Evolutionary conservation across 306 rosid genomes (phyloP), one percentile per base, ranked within the genome.

Genomic region (Cotoneaster glaucophyllus): DNA sequence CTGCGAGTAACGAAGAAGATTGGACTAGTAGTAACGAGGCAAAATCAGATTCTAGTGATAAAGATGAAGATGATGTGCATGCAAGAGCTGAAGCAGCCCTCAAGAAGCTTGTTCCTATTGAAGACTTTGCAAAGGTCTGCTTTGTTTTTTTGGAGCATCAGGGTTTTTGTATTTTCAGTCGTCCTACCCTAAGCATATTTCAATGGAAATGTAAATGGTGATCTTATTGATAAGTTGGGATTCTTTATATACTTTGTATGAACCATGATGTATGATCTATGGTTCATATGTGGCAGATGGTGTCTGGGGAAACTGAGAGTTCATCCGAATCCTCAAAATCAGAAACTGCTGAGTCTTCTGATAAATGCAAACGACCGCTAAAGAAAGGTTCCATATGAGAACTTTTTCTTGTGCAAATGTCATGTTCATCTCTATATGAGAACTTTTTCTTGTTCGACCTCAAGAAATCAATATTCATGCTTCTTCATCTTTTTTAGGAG

Each of bases 31-130:
- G 91, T 79, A 82, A 85, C 8, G 97, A 91, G 82, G 87, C 84
- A 18, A 91, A 81, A 85, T 83, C 96, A 66, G 94, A 94, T 81
- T 76, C 81, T 68, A 94, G 89, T 76, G 97, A 95, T 76, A 86
- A 77, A 72, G 98, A 95, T n/a, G 98, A 89, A 59, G 81, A 22
- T 83, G 89, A 91, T 72, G 84, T 79, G n/a, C 67, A 86, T 54
- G 88, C 89, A 71, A 73, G 84, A 64, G 92, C 98, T 73, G 92
- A 87, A 83, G 98, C 89, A 64, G 97, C 97, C 79, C 87, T 94
- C 44, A 85, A 81, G 84, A 91, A 90, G 85, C 90, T 91, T 77
- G 85, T 86, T 81, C 97, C 98, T 81, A 59, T 84, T 59, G 93
- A 87, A 56, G 93, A 86, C 4, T 73, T 91, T 66, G 90, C 81